Evolutionary conservation across 1,284 basidiomycete species (phyloP), one percentile per base, ranked within the genome.

Genomic region (Phaffia rhodozyma): DNA sequence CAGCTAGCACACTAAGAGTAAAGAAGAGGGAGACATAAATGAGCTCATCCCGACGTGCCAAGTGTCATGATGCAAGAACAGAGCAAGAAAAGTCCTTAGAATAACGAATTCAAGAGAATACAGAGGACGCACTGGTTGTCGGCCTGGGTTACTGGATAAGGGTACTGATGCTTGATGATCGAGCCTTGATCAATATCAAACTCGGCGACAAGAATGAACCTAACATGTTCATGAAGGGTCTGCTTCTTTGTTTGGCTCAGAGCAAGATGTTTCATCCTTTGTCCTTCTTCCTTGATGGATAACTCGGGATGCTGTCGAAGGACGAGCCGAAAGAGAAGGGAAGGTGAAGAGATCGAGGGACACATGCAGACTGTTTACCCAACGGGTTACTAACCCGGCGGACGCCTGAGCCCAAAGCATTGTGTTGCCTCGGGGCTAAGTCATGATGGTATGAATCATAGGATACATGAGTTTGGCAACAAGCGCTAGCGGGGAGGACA

Each of bases 121-220:
- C 16, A 16, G 13, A 43, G 38, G 13, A 74, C 84, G 69, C 66
- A 93, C 91, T 89, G 87, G 76, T 93, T 90, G 79, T 94, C 88
- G 59, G 88, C 85, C 4, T 91, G 91, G 38, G 92, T 81, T 0
- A 60, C 49, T 27, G 90, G 89, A 71, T 89, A 88, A 7, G 92
- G 92, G 72, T 92, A 94, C 75, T 96, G 91, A 74, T 93, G 91
- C 47, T 89, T 87, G 68, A 97, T 79, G 67, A 90, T 87, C 2
- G 91, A 88, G 34, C 92, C 92, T 61, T 86, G 83, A 73, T 91
- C 86, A 69, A 97, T 96, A 77, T 97, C 89, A 77, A 97, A 97
- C 74, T 96, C 93, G 16, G 93, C 92, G 56, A 96, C 81, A 50
- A 97, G 80, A 62, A 94, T 87, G 75, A 91, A 94, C 5, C 48